A percentile compares a stretch with the other conserved stretches of the same genome.
These are phyloP conservation scores for Basidiobolus meristosporus DNA, from an alignment of 371 early-diverging fungal species.

Conservation along the genomic window DNA sequence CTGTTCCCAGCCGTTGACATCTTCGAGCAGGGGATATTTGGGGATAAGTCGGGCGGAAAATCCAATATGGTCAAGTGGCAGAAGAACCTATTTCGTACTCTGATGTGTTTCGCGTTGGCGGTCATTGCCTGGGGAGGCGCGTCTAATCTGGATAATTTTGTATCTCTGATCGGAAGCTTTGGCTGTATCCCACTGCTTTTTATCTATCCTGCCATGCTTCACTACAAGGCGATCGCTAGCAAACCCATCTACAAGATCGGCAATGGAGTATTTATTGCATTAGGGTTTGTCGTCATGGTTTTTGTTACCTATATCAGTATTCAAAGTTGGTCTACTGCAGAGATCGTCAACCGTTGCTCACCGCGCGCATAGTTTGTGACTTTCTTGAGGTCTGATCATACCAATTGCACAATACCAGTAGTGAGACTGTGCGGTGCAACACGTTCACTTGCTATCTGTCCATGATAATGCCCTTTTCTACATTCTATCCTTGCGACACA, in stretches of 20 bases:
- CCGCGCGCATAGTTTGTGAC: too few relatives aligned
- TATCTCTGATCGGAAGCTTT: constrained; percentile 59
- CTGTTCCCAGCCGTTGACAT: constrained; percentile 74
- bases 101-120: constrained; percentile 38
- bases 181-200: constrained; percentile 54
- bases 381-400: too few relatives aligned
- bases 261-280: constrained; percentile 30
- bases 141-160: constrained; percentile 62
- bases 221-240: constrained; percentile 32
- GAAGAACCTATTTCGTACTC: constrained; percentile 62
- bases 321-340: constrained; percentile 21
- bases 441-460: too few relatives aligned
- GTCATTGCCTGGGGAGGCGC: constrained; percentile 52
- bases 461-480: too few relatives aligned
- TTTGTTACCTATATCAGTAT: constrained; percentile 61
- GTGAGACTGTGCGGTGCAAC: too few relatives aligned
- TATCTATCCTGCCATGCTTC: constrained; percentile 70
- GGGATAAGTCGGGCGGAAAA: constrained; percentile 35
- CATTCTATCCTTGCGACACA: too few relatives aligned
- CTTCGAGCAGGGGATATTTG: constrained; percentile 51
- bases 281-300: constrained; percentile 50
- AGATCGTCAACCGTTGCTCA: background rate
- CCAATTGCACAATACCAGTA: too few relatives aligned
- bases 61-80: constrained; percentile 62
- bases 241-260: constrained; percentile 26